These are phyloP conservation scores for Silene latifolia DNA, from an alignment of 148 eudicot genomes.

Conservation along the genomic window DNA sequence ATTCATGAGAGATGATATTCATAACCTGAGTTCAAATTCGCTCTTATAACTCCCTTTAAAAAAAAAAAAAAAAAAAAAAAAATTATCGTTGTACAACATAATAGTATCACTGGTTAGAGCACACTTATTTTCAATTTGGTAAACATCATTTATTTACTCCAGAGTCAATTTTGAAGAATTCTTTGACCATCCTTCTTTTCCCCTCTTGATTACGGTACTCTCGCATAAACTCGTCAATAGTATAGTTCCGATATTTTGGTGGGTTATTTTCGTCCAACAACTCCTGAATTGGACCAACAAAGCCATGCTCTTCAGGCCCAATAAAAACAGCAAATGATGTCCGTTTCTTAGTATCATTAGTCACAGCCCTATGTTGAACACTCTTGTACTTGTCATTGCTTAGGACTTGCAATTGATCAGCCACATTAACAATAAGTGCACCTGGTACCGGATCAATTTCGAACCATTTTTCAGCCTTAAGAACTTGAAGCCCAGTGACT, in stretches of 20 bases:
- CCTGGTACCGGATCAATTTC: conserved; percentile 27
- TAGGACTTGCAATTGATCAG: conserved; percentile 37
- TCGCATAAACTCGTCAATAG: conserved; percentile 5
- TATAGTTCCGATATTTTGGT: conserved; percentile 9
- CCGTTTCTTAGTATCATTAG: conserved; percentile 18
- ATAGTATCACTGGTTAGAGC: too few relatives aligned
- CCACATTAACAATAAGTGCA: conserved; percentile 31
- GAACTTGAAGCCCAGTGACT: conserved; percentile 32
- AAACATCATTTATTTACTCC: too few relatives aligned
- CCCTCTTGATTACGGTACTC: conserved; percentile 21
- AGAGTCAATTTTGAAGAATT: not conserved
- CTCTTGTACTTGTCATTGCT: conserved; percentile 42
- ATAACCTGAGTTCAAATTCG: too few relatives aligned
- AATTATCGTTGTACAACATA: too few relatives aligned
- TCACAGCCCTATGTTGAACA: conserved; percentile 28
- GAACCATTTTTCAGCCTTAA: conserved; percentile 31
- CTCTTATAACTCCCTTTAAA: too few relatives aligned
- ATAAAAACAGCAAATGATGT: conserved; percentile 25
- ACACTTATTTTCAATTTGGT: too few relatives aligned
- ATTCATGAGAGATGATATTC: too few relatives aligned
- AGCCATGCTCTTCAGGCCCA: conserved; percentile 21
- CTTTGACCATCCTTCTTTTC: conserved; percentile 20
- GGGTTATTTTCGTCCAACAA: conserved; percentile 14
- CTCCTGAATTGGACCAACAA: conserved; percentile 24
- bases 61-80: too few relatives aligned